Percentiles rank a stretch among this genome's conserved stretches.
phyloP scores from a whole-genome alignment of 192 early-diverging fungal species.

The Backusella australiensis region DNA sequence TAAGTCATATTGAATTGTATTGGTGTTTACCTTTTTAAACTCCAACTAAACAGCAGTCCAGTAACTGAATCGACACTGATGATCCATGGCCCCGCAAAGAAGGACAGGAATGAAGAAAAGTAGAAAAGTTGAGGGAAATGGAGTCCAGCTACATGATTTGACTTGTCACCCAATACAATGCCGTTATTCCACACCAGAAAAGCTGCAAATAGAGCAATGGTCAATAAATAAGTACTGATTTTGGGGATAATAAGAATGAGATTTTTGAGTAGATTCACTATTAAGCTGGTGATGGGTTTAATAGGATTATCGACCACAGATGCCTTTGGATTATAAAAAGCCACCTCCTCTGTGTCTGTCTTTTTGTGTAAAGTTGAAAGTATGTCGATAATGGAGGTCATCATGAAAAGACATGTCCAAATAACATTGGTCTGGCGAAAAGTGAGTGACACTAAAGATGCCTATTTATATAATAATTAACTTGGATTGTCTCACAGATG shows the following conservation, averaged over 20 bases:
- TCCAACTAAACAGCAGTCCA: neutral
- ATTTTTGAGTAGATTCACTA: conserved; percentile 18
- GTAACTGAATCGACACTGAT: conserved; percentile 7
- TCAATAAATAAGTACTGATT: conserved; percentile 52
- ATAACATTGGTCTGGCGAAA: conserved; percentile 94
- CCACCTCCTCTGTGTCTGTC: neutral
- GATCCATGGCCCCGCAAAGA: conserved; percentile 47
- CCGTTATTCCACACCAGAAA: conserved; percentile 82
- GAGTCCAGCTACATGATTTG: conserved; percentile 74
- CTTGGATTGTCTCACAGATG: neutral
- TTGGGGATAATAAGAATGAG: conserved; percentile 7
- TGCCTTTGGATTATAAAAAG: conserved; percentile 25
- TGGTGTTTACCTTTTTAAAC: neutral
- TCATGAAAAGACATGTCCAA: conserved; percentile 78
- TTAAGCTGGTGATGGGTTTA: conserved; percentile 24
- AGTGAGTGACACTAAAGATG: conserved; percentile 46
- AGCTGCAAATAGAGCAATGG: conserved; percentile 48
- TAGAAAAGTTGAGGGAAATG: conserved; percentile 90
- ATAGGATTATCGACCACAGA: neutral
- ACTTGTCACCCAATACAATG: conserved; percentile 86
- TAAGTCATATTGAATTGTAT: neutral
- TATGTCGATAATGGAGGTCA: conserved; percentile 36
- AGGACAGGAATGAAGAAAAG: conserved; percentile 62
- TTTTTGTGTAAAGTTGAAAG: conserved; percentile 12
- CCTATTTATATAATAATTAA: conserved; percentile 11